Base-by-base conservation (phyloP, 2,329 filamentous ascomycete genomes). In the Pseudogymnoascus sp. region DNA sequence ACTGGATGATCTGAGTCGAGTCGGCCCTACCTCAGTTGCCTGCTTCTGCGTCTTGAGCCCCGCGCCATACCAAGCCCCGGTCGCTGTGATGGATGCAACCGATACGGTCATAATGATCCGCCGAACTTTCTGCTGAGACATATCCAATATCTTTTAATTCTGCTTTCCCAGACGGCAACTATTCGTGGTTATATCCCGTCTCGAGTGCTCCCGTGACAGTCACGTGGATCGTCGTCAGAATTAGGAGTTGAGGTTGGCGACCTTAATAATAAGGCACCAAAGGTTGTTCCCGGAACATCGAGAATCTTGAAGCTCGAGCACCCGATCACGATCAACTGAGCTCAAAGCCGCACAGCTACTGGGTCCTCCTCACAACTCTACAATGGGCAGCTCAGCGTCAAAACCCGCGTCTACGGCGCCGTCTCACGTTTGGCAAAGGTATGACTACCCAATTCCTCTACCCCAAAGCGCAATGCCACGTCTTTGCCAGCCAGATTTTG, bases 11-110 rank as follows among this genome's bases (percentile, higher is more conserved):
- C 29, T 26, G 26, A 61, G 19, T 41, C 10, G 39, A 14, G 39
- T 19, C 31, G 49, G 19, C 59, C 72, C 45, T 73, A 85, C 83
- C 76, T 83, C 72, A 62, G 77, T 76, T 38, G 75, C 71, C 59
- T 86, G 80, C 65, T 78, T 75, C 33, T 78, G 72, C 3, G 77
- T 80, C 70, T 85, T 86, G 64, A 87, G 66, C 6, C 79, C 78
- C 19, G 85, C 84, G 23, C 85, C 85, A 67, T 85, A 86, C 65
- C 81, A 77, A 4, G 82, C 78, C 60, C 84, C 84, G 1, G 78
- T 79, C 6, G 80, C 80, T 1, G 83, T 85, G 55, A 85, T 78
- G 14, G 80, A 78, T 8, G 81, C 78, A 16, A 86, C 78, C 2
- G 80, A 77, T 37, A 76, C 79, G 1, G 84, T 83, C 67, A 84